Evolutionary conservation across 345 rosid genomes (phyloP), one percentile per base, ranked within the genome.

Genomic region (Nephelium lappaceum): DNA sequence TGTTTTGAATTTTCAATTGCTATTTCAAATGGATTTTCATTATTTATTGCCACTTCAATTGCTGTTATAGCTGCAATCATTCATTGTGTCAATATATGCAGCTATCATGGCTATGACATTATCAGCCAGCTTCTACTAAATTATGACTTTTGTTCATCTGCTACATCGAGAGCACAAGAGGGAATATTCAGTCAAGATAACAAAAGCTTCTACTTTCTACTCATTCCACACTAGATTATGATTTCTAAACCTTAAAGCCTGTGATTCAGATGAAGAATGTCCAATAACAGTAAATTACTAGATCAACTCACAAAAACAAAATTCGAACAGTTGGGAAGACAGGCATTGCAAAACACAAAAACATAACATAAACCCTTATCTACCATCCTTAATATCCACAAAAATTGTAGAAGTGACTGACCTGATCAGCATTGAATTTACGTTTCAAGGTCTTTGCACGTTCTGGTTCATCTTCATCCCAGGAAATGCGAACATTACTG

Each of bases 381-480:
- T 68, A 68, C 72, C 31, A 21, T 23, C 72, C 9, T 53, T 68
- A 3, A 68, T 45, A 66, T 66, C n/a, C 43, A 36, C 55, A 31
- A 38, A 36, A 45, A 66, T 15, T 66, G 43, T 38, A 25, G 39
- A 39, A 58, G 51, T 36, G 27, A 18, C 11, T 10, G 21, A 91
- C 98, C 97, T 96, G 97, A 55, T 93, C 97, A 71, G 88, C 87
- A 72, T 86, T 91, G 76, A 93, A 89, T 80, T 88, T 91, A 81
- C 87, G 88, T 53, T 87, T 94, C 83, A 96, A 85, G 62, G 96
- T 89, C 86, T 87, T 96, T 11, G 81, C 80, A 19, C 98, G 97
- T 53, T 93, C 89, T 6, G 98, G 98, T 81, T 94, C 98, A 89
- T 96, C 99, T 61, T 93, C 99, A 86, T 94, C 99, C 99, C 99